phyloP scores from a whole-genome alignment of 2,329 filamentous ascomycete species.

The Alternaria gaisen region DNA sequence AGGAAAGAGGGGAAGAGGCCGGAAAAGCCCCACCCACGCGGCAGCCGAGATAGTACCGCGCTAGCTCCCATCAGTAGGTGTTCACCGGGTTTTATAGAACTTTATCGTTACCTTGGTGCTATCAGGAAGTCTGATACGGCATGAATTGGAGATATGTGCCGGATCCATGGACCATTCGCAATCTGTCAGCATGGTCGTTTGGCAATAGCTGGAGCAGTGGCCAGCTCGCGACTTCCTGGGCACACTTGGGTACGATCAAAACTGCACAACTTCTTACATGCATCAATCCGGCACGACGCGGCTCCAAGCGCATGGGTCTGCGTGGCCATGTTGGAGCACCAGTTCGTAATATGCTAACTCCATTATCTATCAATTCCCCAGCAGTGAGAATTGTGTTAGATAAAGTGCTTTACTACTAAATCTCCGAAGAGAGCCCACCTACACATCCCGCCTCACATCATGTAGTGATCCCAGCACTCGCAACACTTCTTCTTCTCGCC shows the following conservation, averaged over 20 bases:
- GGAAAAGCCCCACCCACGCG: not conserved
- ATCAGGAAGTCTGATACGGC: not conserved
- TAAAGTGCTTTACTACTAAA: not conserved
- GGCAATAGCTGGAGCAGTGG: not conserved
- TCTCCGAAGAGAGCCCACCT: not conserved
- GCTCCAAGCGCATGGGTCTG: not conserved
- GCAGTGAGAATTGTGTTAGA: not conserved
- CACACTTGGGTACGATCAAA: not conserved
- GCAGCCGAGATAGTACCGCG: not conserved
- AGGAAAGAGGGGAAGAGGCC: conserved; percentile 14
- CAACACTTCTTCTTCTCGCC: conserved; percentile 13
- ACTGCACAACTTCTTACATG: not conserved
- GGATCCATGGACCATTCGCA: not conserved
- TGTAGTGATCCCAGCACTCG: not conserved
- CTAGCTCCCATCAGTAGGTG: conserved; percentile 10
- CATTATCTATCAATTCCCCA: not conserved
- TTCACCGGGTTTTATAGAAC: not conserved
- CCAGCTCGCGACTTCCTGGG: not conserved
- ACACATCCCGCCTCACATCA: not conserved
- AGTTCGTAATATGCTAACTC: not conserved
- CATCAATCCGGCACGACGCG: not conserved
- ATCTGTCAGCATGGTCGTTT: not conserved
- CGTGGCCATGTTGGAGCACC: not conserved
- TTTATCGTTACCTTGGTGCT: conserved; percentile 1
- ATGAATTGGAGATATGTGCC: not conserved